Evolutionary conservation across 169 alveolate species (phyloP).

Genomic region (Plasmodium billcollinsi): DNA sequence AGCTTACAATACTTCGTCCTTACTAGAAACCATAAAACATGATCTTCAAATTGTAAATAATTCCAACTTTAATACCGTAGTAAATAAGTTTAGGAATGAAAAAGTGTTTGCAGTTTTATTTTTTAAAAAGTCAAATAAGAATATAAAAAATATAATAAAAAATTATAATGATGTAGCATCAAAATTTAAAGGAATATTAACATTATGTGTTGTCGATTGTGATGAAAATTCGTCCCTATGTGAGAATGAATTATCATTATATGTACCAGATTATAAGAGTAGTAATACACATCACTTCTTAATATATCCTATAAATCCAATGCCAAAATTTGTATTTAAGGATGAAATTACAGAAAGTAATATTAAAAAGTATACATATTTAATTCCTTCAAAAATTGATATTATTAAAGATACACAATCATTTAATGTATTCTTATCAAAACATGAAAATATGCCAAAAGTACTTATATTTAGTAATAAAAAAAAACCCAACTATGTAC

Average conservation of each 20-base stretch:
- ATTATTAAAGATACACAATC: slow-evolving; percentile 76
- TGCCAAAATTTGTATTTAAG: slow-evolving; percentile 81
- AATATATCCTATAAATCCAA: slow-evolving; percentile 83
- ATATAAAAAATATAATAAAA: slow-evolving; percentile 79
- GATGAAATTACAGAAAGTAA: slow-evolving; percentile 71
- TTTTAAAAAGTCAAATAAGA: slow-evolving; percentile 79
- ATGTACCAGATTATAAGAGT: slow-evolving; percentile 73
- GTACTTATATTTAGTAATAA: slow-evolving; percentile 83
- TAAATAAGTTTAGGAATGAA: slow-evolving; percentile 82
- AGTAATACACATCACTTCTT: slow-evolving; percentile 78
- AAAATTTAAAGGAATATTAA: slow-evolving; percentile 82
- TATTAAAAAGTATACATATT: slow-evolving; percentile 66
- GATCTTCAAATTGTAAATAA: slow-evolving; percentile 85
- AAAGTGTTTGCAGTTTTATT: slow-evolving; percentile 81
- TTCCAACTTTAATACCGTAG: slow-evolving; percentile 80
- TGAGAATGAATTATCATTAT: slow-evolving; percentile 75
- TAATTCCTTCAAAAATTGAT: slow-evolving; percentile 83
- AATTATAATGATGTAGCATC: slow-evolving; percentile 79
- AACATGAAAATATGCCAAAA: slow-evolving; percentile 85
- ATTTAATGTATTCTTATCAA: slow-evolving; percentile 81
- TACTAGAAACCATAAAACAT: slow-evolving; percentile 85
- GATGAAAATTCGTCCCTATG: slow-evolving; percentile 74
- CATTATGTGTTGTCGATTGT: slow-evolving; percentile 83
- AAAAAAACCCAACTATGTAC: slow-evolving; percentile 81
- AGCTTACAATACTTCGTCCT: slow-evolving; percentile 23